phyloP scores from a whole-genome alignment of 352 stramenopile species.

The Pythium scleroteichum region DNA sequence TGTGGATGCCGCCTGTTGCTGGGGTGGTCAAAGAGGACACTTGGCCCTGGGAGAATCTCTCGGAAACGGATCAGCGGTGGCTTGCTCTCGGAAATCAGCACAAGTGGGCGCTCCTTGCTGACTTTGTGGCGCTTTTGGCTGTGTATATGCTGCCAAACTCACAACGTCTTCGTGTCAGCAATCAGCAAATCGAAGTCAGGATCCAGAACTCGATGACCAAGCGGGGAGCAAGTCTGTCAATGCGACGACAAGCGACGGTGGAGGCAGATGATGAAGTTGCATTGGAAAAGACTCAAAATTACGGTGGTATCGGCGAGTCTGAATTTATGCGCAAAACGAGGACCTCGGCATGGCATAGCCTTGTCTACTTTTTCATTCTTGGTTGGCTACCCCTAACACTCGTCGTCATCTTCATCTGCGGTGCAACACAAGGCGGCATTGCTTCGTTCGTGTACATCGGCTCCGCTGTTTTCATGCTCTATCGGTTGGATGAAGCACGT shows the following conservation, averaged over 20 bases:
- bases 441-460: constrained; percentile 81
- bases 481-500: constrained; percentile 70
- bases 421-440: constrained; percentile 64
- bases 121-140: constrained; percentile 71
- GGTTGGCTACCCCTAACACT: constrained; percentile 73
- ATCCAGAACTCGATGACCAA: constrained; percentile 23
- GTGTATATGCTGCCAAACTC: constrained; percentile 73
- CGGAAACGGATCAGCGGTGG: constrained; percentile 63
- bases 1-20: constrained; percentile 68
- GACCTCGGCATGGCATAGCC: constrained; percentile 68
- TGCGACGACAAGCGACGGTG: neutral
- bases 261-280: constrained; percentile 9
- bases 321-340: constrained; percentile 60
- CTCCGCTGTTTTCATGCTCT: constrained; percentile 70
- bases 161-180: constrained; percentile 31
- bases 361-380: constrained; percentile 64
- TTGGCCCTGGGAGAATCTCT: constrained; percentile 56
- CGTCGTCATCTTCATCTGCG: constrained; percentile 72
- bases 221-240: neutral
- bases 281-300: constrained; percentile 3
- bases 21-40: constrained; percentile 60
- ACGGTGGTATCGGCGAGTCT: constrained; percentile 24
- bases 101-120: constrained; percentile 74
- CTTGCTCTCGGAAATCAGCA: constrained; percentile 67
- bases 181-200: constrained; percentile 30